A percentile compares a stretch with the other conserved stretches of the same genome.
Conservation (phyloP, 352 stramenopile species). For the Globisporangium irregulare region DNA sequence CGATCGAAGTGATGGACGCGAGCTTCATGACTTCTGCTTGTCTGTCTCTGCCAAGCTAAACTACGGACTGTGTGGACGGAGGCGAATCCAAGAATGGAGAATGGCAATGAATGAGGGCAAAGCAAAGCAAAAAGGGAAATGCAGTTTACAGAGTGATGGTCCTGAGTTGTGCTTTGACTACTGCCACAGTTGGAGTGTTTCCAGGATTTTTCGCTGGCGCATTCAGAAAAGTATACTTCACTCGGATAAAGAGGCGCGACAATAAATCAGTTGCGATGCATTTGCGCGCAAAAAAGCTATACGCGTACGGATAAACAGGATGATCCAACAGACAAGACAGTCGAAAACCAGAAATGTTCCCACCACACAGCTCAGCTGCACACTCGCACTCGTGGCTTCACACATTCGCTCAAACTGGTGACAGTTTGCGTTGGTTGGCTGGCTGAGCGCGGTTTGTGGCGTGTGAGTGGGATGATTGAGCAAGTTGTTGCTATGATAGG, state of each 20-base stretch:
- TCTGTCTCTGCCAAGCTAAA: neutral
- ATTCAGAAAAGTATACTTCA: neutral
- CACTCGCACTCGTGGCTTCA: neutral
- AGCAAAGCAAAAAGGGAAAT: neutral
- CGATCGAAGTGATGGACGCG: neutral
- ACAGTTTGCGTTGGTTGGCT: neutral
- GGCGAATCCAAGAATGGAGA: slow-evolving; percentile 6
- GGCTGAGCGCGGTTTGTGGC: neutral
- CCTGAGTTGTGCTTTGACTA: neutral
- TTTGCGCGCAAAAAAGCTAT: neutral
- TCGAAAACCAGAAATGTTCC: slow-evolving; percentile 1
- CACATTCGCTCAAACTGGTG: neutral
- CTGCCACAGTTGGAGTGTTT: neutral
- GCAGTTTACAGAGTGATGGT: neutral
- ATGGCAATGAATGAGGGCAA: neutral
- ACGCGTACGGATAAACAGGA: neutral
- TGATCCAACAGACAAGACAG: neutral
- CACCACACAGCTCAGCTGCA: slow-evolving; percentile 2
- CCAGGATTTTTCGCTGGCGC: neutral
- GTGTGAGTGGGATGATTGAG: neutral
- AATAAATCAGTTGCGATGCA: neutral
- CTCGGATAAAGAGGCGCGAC: neutral
- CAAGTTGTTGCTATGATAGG: neutral
- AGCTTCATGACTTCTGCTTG: slow-evolving; percentile 3
- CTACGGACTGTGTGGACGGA: neutral